Percentiles rank a stretch among this genome's conserved stretches.
Evolutionary conservation across 2,329 filamentous ascomycete species (phyloP).

Genomic region (Lecanicillium sp.): DNA sequence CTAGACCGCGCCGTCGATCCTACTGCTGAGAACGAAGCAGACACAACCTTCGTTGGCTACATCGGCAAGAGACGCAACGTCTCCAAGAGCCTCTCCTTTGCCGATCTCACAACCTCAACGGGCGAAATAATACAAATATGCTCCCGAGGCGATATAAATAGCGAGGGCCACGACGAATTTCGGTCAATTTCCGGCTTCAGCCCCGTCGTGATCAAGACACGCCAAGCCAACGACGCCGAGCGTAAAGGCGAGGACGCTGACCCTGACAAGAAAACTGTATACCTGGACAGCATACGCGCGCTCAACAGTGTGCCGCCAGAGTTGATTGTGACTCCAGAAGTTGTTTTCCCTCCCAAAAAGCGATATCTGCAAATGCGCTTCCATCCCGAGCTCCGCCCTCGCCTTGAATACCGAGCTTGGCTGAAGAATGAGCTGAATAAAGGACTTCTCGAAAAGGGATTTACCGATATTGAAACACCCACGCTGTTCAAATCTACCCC

Average conservation of each 20-base stretch:
- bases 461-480: conserved; percentile 82
- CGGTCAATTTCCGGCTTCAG: conserved; percentile 41
- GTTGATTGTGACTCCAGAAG: conserved; percentile 68
- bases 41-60: conserved; percentile 55
- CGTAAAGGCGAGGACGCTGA: conserved; percentile 14
- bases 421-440: conserved; percentile 46
- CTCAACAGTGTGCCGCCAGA: conserved; percentile 41
- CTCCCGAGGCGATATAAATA: conserved; percentile 28
- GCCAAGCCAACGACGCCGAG: conserved; percentile 15
- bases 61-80: conserved; percentile 61
- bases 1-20: conserved; percentile 20
- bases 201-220: conserved; percentile 42
- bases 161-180: conserved; percentile 32
- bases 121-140: conserved; percentile 38
- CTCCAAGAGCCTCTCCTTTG: conserved; percentile 64
- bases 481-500: conserved; percentile 95
- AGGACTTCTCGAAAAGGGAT: conserved; percentile 48
- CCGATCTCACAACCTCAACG: conserved; percentile 38
- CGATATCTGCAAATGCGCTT: conserved; percentile 83
- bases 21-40: conserved; percentile 11
- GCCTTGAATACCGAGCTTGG: conserved; percentile 62
- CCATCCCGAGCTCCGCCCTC: conserved; percentile 55
- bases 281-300: conserved; percentile 49
- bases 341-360: conserved; percentile 64
- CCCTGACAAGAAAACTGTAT: conserved; percentile 43